Conservation (phyloP, 805 yeast genomes). For the Yarrowia bubula region DNA sequence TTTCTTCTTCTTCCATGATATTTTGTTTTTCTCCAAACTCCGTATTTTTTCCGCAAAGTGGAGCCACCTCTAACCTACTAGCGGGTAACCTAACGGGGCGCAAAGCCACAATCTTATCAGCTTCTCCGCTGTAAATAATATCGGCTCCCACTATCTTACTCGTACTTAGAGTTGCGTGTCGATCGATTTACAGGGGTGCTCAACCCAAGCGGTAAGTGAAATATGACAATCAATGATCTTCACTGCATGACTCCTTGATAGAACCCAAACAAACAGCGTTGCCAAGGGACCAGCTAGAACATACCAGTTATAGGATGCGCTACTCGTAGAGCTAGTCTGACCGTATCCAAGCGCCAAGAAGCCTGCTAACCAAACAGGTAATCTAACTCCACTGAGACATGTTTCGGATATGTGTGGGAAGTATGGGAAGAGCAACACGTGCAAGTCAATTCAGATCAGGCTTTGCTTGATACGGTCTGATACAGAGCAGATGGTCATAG, state of each 20-base stretch:
- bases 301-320: too few relatives aligned
- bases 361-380: background rate
- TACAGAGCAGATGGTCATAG: too few relatives aligned
- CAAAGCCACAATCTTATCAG: background rate
- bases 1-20: too few relatives aligned
- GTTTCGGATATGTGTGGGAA: background rate
- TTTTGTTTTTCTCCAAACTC: too few relatives aligned
- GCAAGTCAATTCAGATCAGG: background rate
- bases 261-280: background rate
- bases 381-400: background rate
- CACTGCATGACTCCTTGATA: background rate
- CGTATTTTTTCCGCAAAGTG: too few relatives aligned
- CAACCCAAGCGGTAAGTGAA: background rate
- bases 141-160: background rate
- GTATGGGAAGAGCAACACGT: background rate
- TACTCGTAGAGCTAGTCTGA: too few relatives aligned
- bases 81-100: background rate
- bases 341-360: too few relatives aligned
- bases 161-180: background rate
- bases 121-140: background rate
- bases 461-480: background rate
- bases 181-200: slow-evolving; percentile 14
- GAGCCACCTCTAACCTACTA: too few relatives aligned
- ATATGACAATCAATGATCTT: background rate
- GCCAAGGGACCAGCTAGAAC: too few relatives aligned